Conservation (phyloP, 1,139 yeast genomes). For the Candida dubliniensis region DNA sequence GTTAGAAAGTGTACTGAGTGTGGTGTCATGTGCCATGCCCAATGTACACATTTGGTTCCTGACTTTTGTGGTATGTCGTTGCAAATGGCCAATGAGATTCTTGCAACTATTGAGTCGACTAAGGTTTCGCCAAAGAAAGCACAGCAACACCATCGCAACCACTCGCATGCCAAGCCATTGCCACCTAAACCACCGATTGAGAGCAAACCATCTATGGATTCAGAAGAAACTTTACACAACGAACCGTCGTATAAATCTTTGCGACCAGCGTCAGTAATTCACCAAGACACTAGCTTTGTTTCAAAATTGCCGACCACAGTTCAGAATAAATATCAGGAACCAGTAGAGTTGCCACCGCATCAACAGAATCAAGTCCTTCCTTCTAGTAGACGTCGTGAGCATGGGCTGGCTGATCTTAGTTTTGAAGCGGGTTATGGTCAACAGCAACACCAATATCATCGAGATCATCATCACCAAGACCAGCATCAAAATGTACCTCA, state of each 20-base stretch:
- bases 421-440: conserved; percentile 7
- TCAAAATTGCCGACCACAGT: conserved; percentile 38
- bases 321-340: conserved; percentile 33
- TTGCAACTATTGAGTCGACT: conserved; percentile 81
- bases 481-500: conserved; percentile 9
- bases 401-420: conserved; percentile 4
- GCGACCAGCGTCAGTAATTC: conserved; percentile 5
- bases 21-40: conserved; percentile 91
- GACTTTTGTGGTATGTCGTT: conserved; percentile 98
- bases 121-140: conserved; percentile 14
- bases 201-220: conserved; percentile 10
- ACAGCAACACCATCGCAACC: background rate
- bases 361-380: conserved; percentile 19
- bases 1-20: conserved; percentile 96
- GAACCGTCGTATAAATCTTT: conserved; percentile 4
- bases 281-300: conserved; percentile 13
- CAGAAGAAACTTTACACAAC: conserved; percentile 14
- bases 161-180: conserved; percentile 1
- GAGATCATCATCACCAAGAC: conserved; percentile 10
- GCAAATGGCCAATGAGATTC: conserved; percentile 91
- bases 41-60: conserved; percentile 92
- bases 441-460: conserved; percentile 7
- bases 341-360: conserved; percentile 33
- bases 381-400: conserved; percentile 10
- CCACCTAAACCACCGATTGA: conserved; percentile 11